Base-by-base conservation (phyloP, 78 protist genomes). In the Trichosphaerium sp. region DNA sequence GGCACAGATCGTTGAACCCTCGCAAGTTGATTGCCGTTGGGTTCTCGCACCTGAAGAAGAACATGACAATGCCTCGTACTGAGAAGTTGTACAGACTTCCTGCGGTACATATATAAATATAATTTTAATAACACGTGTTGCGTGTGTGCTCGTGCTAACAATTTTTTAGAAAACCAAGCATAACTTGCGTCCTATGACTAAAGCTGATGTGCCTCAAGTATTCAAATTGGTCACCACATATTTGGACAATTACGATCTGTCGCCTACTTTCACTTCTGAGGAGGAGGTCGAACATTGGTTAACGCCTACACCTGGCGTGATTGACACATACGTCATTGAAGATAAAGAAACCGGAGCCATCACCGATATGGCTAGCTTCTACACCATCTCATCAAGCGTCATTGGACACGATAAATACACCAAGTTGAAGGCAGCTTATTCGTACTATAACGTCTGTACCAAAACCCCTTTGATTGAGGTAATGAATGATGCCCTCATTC, bases 1-100 rank as follows among this genome's bases (percentile, higher is more conserved):
- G 35, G 56, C 99, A 96, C 69, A 82, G 99, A 12, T 74, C 88
- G 4, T 72, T 96, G 41, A 92, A 96, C 66, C 93, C 92, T 10
- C 72, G 87, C 80, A 96, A 94, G 65, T 62, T 94, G 26, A 57
- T 93, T 28, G 87, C 74, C 2, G 71, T 88, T 14, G 79, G 87
- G 6, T 94, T 94, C 77, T 67, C 87, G 10, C 39, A 67, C 5
- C 47, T 88, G 2, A 73, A 74, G 18, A 77, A 79, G 18, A 75
- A 71, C 12, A 63, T 65, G 75, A 72, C 92, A 12, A 78, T 87
- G 90, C 41, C 78, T 21, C 52, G 80, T 11, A 40, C 67, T 31
- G 65, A 83, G 47, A 80, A 82, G 65, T 58, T 64, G 23, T 75
- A 84, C 71, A 61, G 62, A 32, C 79, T 88, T 34, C 80, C 76